Evolutionary conservation across 2,329 filamentous ascomycete species (phyloP).

Genomic region (Fusarium sp.): DNA sequence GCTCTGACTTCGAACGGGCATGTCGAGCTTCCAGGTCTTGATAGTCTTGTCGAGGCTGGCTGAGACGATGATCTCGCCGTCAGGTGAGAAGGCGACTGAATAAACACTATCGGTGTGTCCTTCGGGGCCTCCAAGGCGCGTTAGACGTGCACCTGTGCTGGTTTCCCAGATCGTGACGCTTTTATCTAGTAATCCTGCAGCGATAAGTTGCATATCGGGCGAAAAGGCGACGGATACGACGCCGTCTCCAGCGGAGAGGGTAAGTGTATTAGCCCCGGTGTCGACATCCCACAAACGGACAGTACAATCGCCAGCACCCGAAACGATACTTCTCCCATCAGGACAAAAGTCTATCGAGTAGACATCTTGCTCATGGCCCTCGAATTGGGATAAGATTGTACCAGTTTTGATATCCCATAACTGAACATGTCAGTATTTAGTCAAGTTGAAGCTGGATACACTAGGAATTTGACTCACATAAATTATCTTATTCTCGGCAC

Average conservation of each 20-base stretch:
- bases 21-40: background rate
- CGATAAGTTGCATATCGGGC: background rate
- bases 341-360: background rate
- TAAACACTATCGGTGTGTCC: rapidly evolving
- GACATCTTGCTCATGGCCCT: rapidly evolving
- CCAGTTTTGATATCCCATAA: background rate
- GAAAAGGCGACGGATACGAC: background rate
- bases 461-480: background rate
- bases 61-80: background rate
- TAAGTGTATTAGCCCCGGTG: background rate
- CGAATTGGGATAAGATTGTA: background rate
- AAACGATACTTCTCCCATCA: background rate
- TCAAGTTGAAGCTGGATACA: background rate
- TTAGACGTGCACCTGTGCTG: background rate
- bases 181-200: rapidly evolving
- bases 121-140: background rate
- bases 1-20: background rate
- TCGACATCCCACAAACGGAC: background rate
- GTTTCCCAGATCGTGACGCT: background rate
- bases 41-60: background rate
- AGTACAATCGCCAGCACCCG: rapidly evolving
- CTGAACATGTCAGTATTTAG: background rate
- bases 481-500: rapidly evolving
- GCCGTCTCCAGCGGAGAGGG: rapidly evolving
- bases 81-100: background rate